A percentile compares a stretch with the other conserved stretches of the same genome.
These are phyloP conservation scores for Rhizomucor miehei DNA, from an alignment of 371 early-diverging fungal genomes.

Conservation along the genomic window DNA sequence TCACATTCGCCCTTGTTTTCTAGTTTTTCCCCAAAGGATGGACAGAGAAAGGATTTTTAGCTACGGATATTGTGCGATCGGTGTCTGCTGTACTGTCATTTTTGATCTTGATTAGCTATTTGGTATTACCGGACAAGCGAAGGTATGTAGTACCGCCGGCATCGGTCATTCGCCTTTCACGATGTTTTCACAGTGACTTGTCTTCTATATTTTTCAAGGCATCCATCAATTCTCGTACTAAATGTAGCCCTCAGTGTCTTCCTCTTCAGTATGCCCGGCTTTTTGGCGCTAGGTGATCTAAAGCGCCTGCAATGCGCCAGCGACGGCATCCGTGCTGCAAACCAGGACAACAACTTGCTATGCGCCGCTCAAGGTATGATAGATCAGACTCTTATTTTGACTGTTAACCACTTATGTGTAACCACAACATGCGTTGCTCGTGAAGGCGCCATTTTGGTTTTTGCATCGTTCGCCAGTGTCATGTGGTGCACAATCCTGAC, in stretches of 20 bases:
- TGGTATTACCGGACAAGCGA: constrained; percentile 59
- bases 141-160: constrained; percentile 10
- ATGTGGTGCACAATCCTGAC: constrained; percentile 64
- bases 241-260: constrained; percentile 56
- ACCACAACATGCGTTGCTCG: no score
- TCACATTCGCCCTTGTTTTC: not conserved
- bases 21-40: constrained; percentile 49
- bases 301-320: constrained; percentile 50
- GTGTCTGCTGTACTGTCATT: constrained; percentile 51
- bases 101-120: constrained; percentile 54
- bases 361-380: constrained; percentile 63
- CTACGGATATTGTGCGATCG: constrained; percentile 50
- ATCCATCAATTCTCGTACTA: constrained; percentile 65
- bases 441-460: constrained; percentile 47
- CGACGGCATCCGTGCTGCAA: constrained; percentile 38
- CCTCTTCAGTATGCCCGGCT: constrained; percentile 50
- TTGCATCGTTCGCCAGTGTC: constrained; percentile 54
- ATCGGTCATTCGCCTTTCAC: no score
- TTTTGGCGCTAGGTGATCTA: constrained; percentile 56
- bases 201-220: constrained; percentile 15
- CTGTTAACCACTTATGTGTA: no score
- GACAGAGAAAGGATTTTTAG: constrained; percentile 41
- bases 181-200: no score
- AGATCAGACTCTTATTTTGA: no score
- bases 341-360: constrained; percentile 55